Base-by-base conservation (phyloP, 1,139 yeast genomes). In the Suhomyces panamericanus region DNA sequence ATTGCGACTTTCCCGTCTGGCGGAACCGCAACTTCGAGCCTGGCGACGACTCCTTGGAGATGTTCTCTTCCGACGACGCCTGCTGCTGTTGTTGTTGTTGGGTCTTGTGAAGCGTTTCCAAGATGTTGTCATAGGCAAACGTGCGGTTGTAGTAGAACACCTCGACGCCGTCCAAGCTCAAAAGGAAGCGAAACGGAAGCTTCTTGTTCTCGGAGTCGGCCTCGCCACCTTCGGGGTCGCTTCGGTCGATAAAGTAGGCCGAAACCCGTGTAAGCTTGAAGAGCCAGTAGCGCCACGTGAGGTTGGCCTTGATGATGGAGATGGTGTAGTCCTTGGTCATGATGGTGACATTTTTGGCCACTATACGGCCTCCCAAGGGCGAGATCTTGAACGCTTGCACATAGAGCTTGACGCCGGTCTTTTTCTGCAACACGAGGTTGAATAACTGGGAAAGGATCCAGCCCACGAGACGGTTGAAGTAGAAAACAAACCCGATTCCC, bases 261-360 rank as follows among this genome's bases (percentile, higher is more conserved):
- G 83, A 72, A 32, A 70, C 57, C 53, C 86, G 70, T 3, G 83
- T 77, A 15, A 70, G 61, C 5, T 70, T 69, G 43, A 87, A 57
- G 15, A 73, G 69, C 98, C 98, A 93, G 62, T 89, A 93, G 49
- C 95, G 64, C 98, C 98, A 93, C 0, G 96, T 87, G 28, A 93
- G 60, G 52, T 81, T 80, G 4, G 91, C 83, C 50, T 84, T 83
- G 17, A 87, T 74, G 2, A 87, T 73, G 7, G 89, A 78, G 2
- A 87, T 61, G 2, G 96, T 81, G 50, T 81, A 81, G 63, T 91
- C 86, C 39, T 81, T 73, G 11, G 89, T 86, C 10, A 85, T 78
- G 17, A 88, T 72, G 1, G 87, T 78, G 26, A 90, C 60, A 59
- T 90, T 89, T 55, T 85, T 87, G 58, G 90, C 80, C 60, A 87